A percentile compares a stretch with the other conserved stretches of the same genome.
Conservation (phyloP, 2,329 filamentous ascomycete species). For the Aspergillus persii region DNA sequence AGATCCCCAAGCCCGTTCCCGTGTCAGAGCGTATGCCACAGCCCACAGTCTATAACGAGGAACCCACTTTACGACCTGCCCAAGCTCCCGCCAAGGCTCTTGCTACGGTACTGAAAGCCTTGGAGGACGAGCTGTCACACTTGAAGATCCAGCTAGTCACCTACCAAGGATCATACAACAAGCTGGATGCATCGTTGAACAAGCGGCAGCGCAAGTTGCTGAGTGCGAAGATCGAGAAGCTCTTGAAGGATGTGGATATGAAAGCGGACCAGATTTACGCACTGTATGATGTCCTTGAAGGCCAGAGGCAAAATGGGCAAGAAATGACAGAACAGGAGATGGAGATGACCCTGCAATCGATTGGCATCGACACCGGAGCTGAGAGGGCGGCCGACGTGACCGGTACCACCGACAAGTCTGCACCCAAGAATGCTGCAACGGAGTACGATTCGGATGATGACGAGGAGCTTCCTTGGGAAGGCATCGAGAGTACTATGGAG, state of each 20-base stretch:
- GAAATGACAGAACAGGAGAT: slow-evolving; percentile 63
- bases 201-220: slow-evolving; percentile 63
- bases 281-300: slow-evolving; percentile 79
- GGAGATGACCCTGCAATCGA: slow-evolving; percentile 59
- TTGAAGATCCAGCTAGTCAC: slow-evolving; percentile 67
- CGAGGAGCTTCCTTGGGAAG: slow-evolving; percentile 44
- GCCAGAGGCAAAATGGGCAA: slow-evolving; percentile 66
- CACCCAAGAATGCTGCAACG: slow-evolving; percentile 18
- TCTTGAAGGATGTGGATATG: slow-evolving; percentile 64
- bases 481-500: slow-evolving; percentile 43
- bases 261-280: slow-evolving; percentile 80
- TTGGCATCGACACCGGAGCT: slow-evolving; percentile 35
- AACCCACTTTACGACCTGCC: slow-evolving; percentile 60
- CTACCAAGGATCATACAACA: slow-evolving; percentile 62
- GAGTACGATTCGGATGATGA: slow-evolving; percentile 33
- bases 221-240: slow-evolving; percentile 58
- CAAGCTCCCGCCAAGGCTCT: slow-evolving; percentile 71
- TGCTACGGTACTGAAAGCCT: slow-evolving; percentile 76
- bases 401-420: slow-evolving; percentile 28
- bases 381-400: slow-evolving; percentile 24
- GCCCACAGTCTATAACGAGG: slow-evolving; percentile 48
- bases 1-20: slow-evolving; percentile 50
- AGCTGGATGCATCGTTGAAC: slow-evolving; percentile 64
- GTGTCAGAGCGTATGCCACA: slow-evolving; percentile 50
- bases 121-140: slow-evolving; percentile 77